Evolutionary conservation across 2,329 filamentous ascomycete genomes (phyloP), one percentile per base, ranked within the genome.

Genomic region (Scopulariopsis brevicaulis): DNA sequence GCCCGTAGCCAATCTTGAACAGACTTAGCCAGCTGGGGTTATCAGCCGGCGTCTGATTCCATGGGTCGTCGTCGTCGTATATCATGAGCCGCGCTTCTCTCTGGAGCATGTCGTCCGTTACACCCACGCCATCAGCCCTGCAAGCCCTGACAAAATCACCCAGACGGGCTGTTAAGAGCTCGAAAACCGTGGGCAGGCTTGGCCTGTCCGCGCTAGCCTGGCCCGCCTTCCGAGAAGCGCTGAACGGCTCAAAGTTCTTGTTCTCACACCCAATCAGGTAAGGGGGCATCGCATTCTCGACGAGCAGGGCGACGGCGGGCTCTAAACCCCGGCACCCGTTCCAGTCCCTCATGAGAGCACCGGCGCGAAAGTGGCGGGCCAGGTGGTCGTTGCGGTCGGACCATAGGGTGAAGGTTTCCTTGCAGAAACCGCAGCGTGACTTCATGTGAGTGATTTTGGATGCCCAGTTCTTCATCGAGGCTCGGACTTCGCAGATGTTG

Each of bases 391-490:
- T 64, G 55, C 71, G 63, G 10, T 67, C 61, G 1, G 60, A 61
- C 72, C 71, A 74, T 0, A 66, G 65, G 54, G 64, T 61, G 64
- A 74, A 66, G 0, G 65, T 56, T 55, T 68, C 63, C 11, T 65
- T 66, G 58, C 72, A 74, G 57, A 74, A 73, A 54, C 72, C 72
- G 43, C 72, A 74, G 1, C 71, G 63, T 1, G 64, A 67, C 2
- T 55, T 58, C 10, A 67, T 61, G 4, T 69, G 63, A 3, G 70
- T 66, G 1, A 66, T 68, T 0, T 63, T 65, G 0, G 67, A 63
- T 60, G 69, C 72, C 74, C 74, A 76, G 0, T 57, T 56, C 5
- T 71, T 70, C 63, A 78, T 78, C 75, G 64, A 68, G 12, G 60
- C 68, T 64, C 60, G 69, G 58, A 59, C 73, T n/a, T n/a, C n/a